Percentiles rank a stretch among this genome's conserved stretches.
Evolutionary conservation across 352 stramenopile species (phyloP).

Genomic region (Globisporangium lucens): DNA sequence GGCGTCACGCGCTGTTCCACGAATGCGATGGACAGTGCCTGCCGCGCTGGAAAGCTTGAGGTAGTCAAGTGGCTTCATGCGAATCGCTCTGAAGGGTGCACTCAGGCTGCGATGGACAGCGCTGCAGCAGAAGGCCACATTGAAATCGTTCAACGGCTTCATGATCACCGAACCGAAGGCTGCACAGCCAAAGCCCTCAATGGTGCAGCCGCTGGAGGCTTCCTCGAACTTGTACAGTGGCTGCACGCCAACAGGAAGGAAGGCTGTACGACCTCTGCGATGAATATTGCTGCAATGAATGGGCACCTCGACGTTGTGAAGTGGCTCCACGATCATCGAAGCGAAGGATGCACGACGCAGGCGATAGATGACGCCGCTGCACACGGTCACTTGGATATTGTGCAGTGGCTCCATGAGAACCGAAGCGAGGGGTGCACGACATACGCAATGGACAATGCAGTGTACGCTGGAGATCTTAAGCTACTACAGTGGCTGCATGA

Average conservation of each 20-base stretch:
- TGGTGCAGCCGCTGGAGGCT: background rate
- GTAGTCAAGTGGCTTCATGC: background rate
- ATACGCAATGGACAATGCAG: too few species aligned
- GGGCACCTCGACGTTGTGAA: background rate
- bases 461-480: too few species aligned
- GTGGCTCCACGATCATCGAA: background rate
- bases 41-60: background rate
- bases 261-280: background rate
- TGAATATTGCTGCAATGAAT: background rate
- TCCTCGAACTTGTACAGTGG: background rate
- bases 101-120: background rate
- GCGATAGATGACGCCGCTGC: background rate
- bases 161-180: background rate
- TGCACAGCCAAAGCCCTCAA: background rate
- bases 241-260: background rate
- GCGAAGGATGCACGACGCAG: background rate
- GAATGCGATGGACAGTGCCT: background rate
- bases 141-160: background rate
- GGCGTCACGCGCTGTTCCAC: background rate
- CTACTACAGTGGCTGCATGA: background rate
- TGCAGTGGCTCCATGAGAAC: background rate
- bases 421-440: background rate
- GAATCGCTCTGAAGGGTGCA: slow-evolving; percentile 10
- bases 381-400: background rate
- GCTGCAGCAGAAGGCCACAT: background rate